These are phyloP conservation scores for Salix udensis DNA, from an alignment of 345 rosid genomes.

Conservation along the genomic window DNA sequence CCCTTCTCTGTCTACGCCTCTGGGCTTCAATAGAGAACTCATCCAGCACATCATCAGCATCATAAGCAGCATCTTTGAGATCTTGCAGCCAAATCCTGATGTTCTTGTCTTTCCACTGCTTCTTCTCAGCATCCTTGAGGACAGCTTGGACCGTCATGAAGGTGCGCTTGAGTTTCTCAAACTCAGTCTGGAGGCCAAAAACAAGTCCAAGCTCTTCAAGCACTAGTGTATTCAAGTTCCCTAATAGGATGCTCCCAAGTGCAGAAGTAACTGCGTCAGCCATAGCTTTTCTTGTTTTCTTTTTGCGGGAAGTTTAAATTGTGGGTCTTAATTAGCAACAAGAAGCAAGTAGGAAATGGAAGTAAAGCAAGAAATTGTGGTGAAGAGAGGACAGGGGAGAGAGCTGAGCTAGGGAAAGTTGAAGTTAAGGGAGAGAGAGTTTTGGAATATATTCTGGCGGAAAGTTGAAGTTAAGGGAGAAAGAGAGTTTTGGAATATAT, in stretches of 20 bases:
- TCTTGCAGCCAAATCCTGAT: not conserved
- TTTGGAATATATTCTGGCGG: too few species aligned
- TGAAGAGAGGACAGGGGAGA: too few species aligned
- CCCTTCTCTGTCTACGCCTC: not conserved
- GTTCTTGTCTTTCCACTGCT: not conserved
- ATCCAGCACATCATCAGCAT: not conserved
- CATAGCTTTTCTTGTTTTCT: not conserved
- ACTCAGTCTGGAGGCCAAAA: not conserved
- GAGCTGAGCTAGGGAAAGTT: not conserved
- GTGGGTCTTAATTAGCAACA: too few species aligned
- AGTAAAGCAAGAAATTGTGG: too few species aligned
- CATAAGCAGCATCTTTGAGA: not conserved
- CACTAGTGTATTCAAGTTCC: not conserved
- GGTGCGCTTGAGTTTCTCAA: not conserved
- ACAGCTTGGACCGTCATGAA: not conserved
- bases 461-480: too few species aligned
- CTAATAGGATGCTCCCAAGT: not conserved
- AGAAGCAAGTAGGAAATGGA: too few species aligned
- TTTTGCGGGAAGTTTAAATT: too few species aligned
- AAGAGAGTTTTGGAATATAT: too few species aligned
- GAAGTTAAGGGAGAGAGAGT: too few species aligned
- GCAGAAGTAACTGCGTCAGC: not conserved
- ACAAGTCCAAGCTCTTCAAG: not conserved
- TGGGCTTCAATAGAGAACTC: not conserved
- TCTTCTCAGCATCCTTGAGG: not conserved